phyloP scores from a whole-genome alignment of 2,329 filamentous ascomycete genomes.

The Bertia moriformis region DNA sequence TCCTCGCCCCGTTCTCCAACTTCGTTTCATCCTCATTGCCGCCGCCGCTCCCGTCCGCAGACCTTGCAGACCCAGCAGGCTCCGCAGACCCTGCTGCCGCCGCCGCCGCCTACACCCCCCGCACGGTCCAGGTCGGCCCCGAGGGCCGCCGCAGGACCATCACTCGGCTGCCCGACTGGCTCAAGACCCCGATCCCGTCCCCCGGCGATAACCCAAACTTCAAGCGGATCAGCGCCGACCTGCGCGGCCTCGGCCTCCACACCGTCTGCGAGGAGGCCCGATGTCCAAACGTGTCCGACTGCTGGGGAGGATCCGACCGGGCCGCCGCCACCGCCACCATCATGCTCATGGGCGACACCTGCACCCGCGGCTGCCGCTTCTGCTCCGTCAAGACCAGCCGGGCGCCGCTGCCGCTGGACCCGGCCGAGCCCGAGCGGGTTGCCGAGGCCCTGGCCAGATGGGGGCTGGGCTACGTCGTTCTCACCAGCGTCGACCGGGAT shows the following conservation, averaged over 20 bases:
- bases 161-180: constrained; percentile 74
- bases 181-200: constrained; percentile 86
- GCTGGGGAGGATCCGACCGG: constrained; percentile 86
- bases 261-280: constrained; percentile 96
- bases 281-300: constrained; percentile 94
- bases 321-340: constrained; percentile 89
- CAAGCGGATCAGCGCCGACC: constrained; percentile 86
- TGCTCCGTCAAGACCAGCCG: constrained; percentile 89
- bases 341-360: constrained; percentile 98
- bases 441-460: constrained; percentile 83
- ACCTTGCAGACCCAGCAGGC: constrained; percentile 20
- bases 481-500: constrained; percentile 87
- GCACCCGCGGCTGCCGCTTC: constrained; percentile 89
- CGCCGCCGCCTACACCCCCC: constrained; percentile 41
- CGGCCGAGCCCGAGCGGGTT: constrained; percentile 91
- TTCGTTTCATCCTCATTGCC: too few species aligned
- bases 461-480: constrained; percentile 89
- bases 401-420: constrained; percentile 65
- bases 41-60: too few species aligned
- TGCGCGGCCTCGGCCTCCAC: constrained; percentile 77
- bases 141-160: constrained; percentile 47
- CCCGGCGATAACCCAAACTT: constrained; percentile 69
- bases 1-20: constrained; percentile 39
- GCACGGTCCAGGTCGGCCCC: constrained; percentile 50
- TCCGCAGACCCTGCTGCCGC: constrained; percentile 24